Percentiles rank a stretch among this genome's conserved stretches.
These are phyloP conservation scores for Aspergillus fumigatiaffinis DNA, from an alignment of 2,329 filamentous ascomycete species.

Conservation along the genomic window DNA sequence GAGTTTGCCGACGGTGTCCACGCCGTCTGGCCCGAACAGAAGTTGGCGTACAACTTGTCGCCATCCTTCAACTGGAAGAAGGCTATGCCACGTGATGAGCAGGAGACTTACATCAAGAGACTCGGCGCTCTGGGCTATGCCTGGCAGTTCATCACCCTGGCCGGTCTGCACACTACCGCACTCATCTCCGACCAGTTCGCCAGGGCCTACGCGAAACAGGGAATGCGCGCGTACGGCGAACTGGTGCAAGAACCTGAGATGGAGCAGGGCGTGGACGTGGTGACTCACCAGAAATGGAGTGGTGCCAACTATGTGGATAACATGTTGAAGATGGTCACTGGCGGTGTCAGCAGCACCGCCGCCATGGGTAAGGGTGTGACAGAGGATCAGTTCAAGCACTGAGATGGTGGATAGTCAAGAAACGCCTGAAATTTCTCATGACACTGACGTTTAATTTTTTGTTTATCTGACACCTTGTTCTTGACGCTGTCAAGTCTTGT, in stretches of 20 bases:
- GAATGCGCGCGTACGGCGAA: conserved; percentile 96
- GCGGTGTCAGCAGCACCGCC: conserved; percentile 83
- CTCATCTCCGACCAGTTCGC: conserved; percentile 89
- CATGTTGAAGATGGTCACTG: conserved; percentile 93
- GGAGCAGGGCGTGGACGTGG: conserved; percentile 82
- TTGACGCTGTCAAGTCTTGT: neutral
- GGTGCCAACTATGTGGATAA: conserved; percentile 94
- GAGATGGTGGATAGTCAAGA: conserved; percentile 7
- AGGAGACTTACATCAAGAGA: conserved; percentile 95
- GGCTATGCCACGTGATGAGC: conserved; percentile 84
- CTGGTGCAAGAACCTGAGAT: conserved; percentile 98
- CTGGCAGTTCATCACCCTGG: conserved; percentile 99
- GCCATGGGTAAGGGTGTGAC: conserved; percentile 98
- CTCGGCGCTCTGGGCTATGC: conserved; percentile 87
- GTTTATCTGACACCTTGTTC: neutral
- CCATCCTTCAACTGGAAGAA: conserved; percentile 99
- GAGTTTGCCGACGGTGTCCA: conserved; percentile 94
- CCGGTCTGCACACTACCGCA: conserved; percentile 91
- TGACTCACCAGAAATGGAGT: conserved; percentile 98
- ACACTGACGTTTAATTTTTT: neutral
- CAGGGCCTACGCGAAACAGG: conserved; percentile 71
- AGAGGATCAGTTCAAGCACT: conserved; percentile 84
- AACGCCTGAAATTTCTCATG: neutral
- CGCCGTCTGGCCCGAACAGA: conserved; percentile 91
- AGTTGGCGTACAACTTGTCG: conserved; percentile 96